Conservation (phyloP, 352 stramenopile genomes). For the Globisporangium cylindrosporum region DNA sequence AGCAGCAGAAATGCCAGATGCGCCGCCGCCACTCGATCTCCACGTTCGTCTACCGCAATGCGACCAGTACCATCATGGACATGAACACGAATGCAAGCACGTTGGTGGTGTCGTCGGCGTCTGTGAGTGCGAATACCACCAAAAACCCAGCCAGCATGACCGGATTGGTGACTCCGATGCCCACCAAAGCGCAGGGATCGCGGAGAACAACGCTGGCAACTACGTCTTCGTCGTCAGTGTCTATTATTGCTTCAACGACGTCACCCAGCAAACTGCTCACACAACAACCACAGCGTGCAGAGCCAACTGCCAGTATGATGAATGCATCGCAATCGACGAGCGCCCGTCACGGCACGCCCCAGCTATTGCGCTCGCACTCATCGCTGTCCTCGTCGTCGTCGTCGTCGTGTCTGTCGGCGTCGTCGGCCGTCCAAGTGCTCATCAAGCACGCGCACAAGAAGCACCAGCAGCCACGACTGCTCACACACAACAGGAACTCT, state of each 20-base stretch:
- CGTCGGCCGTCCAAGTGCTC: slow-evolving; percentile 1
- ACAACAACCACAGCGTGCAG: neutral
- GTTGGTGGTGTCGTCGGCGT: neutral
- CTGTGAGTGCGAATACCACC: neutral
- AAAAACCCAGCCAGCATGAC: neutral
- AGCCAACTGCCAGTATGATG: neutral
- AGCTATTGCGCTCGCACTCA: neutral
- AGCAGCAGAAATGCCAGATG: slow-evolving; percentile 8
- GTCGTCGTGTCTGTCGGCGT: neutral
- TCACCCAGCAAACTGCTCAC: neutral
- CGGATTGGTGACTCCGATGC: slow-evolving; percentile 6
- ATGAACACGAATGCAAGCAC: neutral
- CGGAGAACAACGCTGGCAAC: neutral
- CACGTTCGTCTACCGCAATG: neutral
- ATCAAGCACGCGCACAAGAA: neutral
- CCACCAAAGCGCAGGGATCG: neutral
- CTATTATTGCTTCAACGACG: neutral
- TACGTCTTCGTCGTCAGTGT: neutral
- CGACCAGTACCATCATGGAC: neutral
- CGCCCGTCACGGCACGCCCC: neutral
- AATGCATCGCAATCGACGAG: neutral
- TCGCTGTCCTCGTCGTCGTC: neutral
- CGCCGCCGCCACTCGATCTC: slow-evolving; percentile 14
- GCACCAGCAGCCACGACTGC: neutral
- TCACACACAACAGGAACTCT: neutral